Evolutionary conservation across 305 asterid species (phyloP).

Genomic region (Solanum hybrid): DNA sequence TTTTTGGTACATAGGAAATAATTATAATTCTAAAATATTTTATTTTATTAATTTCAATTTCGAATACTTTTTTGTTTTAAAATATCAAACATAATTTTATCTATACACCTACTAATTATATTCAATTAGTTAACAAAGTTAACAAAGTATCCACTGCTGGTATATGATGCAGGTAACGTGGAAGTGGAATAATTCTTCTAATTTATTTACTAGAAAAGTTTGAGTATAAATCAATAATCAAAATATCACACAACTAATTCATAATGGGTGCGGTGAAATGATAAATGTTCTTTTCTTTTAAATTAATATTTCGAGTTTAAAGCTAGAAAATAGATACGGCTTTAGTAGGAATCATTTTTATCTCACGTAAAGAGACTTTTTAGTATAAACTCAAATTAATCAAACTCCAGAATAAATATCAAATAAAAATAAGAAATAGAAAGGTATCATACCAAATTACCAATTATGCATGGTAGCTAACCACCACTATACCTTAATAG

Average conservation of each 20-base stretch:
- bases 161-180: neutral
- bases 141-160: neutral
- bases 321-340: rapidly evolving
- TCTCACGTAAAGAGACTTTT: neutral
- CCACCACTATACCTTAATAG: neutral
- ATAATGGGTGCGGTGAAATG: neutral
- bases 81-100: neutral
- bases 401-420: rapidly evolving
- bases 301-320: neutral
- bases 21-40: neutral
- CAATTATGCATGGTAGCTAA: neutral
- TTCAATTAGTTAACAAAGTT: neutral
- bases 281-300: neutral
- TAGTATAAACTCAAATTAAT: neutral
- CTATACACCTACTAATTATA: neutral
- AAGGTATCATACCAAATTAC: neutral
- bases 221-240: neutral
- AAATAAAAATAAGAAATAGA: neutral
- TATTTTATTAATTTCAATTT: neutral
- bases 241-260: neutral
- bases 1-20: neutral
- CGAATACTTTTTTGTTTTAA: neutral
- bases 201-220: neutral
- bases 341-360: neutral
- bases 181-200: neutral